Evolutionary conservation across 495 filamentous ascomycete genomes (phyloP), one percentile per base, ranked within the genome.

Genomic region (Trichodelitschia bisporula): DNA sequence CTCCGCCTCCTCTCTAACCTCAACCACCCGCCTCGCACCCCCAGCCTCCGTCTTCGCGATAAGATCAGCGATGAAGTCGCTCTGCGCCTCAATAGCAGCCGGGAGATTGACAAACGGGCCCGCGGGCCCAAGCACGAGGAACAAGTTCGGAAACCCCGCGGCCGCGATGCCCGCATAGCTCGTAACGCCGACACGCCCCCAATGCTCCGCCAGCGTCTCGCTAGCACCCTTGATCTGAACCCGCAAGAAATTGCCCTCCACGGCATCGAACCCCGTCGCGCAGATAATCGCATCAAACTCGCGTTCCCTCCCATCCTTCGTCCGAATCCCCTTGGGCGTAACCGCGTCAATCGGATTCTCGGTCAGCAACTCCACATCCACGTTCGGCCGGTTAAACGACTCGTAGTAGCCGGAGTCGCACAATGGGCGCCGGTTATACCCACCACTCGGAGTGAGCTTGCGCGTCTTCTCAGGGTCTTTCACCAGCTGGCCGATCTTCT

Each of bases 371-470:
- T 40, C 34, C 12, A 45, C 16, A 6, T 42, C 29, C 8, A 42
- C 40, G 28, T 42, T 26, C n/a, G 35, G 25, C 4, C 26, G 36
- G 21, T 44, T 44, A 33, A 42, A 44, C 24, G 26, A n/a, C 17
- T 44, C 39, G 26, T 29, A 44, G 42, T 43, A 45, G 3, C 20
- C 15, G 9, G 15, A 12, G 18, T 33, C 35, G 10, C 34, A 34
- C 18, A 33, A 28, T 3, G 35, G 35, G 13, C 35, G 9, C 29
- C 31, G 20, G 2, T 20, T 31, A 15, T 36, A 34, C 6, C 23
- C 16, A 15, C 28, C 31, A 4, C 13, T 33, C 4, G 35, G 35
- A 13, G 34, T 36, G 19, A 45, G 28, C 28, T 40, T 37, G 18
- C 25, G 15, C 11, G 39, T 36, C 18, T 36, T 45, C 18, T 31